phyloP scores from a whole-genome alignment of 2,329 filamentous ascomycete species.

The Colletotrichum sp. region DNA sequence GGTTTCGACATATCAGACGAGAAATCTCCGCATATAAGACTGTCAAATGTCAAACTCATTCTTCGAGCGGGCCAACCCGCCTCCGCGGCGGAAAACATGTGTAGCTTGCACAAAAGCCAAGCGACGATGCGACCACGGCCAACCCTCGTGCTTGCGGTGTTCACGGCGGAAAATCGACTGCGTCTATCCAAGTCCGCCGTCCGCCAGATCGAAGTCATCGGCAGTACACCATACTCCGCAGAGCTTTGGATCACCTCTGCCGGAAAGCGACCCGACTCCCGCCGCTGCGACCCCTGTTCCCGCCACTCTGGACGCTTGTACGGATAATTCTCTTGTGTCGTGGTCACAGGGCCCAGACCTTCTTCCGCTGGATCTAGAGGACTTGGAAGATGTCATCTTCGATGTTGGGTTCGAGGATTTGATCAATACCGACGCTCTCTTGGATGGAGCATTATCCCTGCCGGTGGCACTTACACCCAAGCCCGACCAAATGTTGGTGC shows the following conservation, averaged over 20 bases:
- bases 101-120: constrained; percentile 61
- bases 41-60: constrained; percentile 19
- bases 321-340: neutral
- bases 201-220: neutral
- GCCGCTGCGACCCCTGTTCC: neutral
- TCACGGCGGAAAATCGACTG: constrained; percentile 51
- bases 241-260: neutral
- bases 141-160: constrained; percentile 59
- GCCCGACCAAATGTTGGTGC: neutral
- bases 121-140: constrained; percentile 58
- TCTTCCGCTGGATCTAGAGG: neutral
- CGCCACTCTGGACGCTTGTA: neutral
- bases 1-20: neutral
- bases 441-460: constrained; percentile 10
- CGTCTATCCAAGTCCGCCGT: constrained; percentile 40
- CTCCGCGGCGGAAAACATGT: constrained; percentile 60
- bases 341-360: neutral
- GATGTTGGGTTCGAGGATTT: neutral
- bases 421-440: neutral
- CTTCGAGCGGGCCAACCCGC: constrained; percentile 47
- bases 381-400: neutral
- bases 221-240: neutral
- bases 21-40: neutral
- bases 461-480: constrained; percentile 21
- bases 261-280: neutral